Base-by-base conservation (phyloP, 208 protist genomes). In the Leishmania turanica region DNA sequence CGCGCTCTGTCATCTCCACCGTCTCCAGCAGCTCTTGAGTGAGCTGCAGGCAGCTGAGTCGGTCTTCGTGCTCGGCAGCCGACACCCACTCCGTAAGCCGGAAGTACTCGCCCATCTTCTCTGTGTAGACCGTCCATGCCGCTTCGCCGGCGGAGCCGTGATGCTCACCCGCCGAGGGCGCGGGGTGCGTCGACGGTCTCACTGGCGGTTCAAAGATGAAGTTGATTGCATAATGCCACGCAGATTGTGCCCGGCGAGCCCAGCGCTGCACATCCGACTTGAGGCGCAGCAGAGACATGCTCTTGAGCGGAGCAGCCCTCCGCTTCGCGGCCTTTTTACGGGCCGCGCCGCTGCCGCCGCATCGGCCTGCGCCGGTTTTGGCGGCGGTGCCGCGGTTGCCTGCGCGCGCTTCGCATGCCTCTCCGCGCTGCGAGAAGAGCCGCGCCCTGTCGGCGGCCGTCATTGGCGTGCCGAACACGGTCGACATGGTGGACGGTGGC, bases 81-180 rank as follows among this genome's bases (percentile, higher is more conserved):
- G 78, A 64, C n/a, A 97, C 85, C 69, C 83, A 77, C 81, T 95
- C 81, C n/a, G 72, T 76, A 11, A 96, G 80, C 71, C 84, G 73
- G 74, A 90, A 89, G 17, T 83, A 77, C 15, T 87, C 86, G 49
- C 85, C 49, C 31, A 97, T 77, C 24, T 79, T 42, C 82, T 97
- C 91, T 3, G 74, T 87, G 80, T 97, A 97, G 3, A 80, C 80
- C 64, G 83, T 79, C 78, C 74, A 79, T 19, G 11, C 21, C 19
- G 37, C 45, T 71, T 54, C 70, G 24, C 13, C 13, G 24, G 45
- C 13, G 45, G 27, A 34, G 68, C 11, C 24, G 68, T 51, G 51
- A 53, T 31, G n/a, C 64, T 27, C 34, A 6, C 11, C 7, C 19
- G 21, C 47, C 13, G 34, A 34, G 7, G 37, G 62, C 24, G 65